Base-by-base conservation (phyloP, 345 rosid species). In the Noccaea bulbosa region DNA sequence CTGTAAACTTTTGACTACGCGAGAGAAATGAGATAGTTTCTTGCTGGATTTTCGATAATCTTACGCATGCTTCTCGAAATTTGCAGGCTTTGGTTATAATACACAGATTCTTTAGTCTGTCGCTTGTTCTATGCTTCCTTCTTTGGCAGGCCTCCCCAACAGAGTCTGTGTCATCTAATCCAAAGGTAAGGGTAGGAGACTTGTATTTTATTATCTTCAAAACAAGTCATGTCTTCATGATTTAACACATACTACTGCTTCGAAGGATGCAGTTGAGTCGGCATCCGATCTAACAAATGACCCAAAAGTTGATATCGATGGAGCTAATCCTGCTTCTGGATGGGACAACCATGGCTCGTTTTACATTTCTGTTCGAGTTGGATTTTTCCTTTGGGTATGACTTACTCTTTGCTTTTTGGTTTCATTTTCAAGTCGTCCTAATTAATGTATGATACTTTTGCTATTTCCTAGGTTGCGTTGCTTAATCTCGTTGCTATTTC, bases 401-500 rank as follows among this genome's bases (percentile, higher is more conserved):
- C 27, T 64, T 24, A 8, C 12, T 56, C 34, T 62, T 64, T 55
- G 37, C 20, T 22, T 11, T 61, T 69, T 71, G 41, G 43, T 27
- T 27, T 27, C 4, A 24, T 72, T 39, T 54, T 41, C 12, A 17
- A 55, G 7, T n/a, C 27, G 11, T 16, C 33, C 0, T 44, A 4
- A 27, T 27, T 27, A 20, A 11, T 44, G 41, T 35, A 3, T 51
- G 3, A 67, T 27, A 3, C 15, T 56, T 59, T 17, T 57, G 40
- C 48, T 79, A 11, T 58, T 46, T 71, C 59, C 69, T 67, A 90
- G 98, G 85, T 93, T 76, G 91, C 93, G 41, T 75, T 93, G 79
- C 96, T 93, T 70, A 93, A 93, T 79, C 88, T 93, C 52, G 86
- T 93, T 0, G 88, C 98, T 47, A 93, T 90, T 58, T 93, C 98